These are phyloP conservation scores for Inga laurina DNA, from an alignment of 306 rosid genomes.

Conservation along the genomic window DNA sequence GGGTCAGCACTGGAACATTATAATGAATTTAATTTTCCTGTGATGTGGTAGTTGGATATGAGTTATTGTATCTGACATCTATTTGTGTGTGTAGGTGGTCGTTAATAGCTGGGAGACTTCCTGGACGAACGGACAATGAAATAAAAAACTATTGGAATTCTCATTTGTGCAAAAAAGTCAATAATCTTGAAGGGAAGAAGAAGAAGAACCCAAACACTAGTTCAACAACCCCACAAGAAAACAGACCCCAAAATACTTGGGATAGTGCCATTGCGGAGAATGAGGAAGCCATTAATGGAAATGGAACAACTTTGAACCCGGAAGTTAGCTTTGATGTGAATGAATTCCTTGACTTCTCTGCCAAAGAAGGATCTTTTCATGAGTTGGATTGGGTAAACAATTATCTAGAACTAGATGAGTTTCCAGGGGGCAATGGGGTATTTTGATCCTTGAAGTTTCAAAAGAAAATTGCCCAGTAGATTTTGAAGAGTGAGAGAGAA, in stretches of 20 bases:
- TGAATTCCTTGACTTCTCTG: constrained; percentile 52
- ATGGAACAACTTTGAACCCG: constrained; percentile 4
- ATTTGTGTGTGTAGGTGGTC: constrained; percentile 57
- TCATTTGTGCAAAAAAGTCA: constrained; percentile 64
- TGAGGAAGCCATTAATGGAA: constrained; percentile 2
- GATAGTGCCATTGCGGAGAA: constrained; percentile 17
- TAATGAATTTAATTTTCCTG: not conserved
- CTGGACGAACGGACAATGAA: constrained; percentile 76
- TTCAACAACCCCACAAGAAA: constrained; percentile 28
- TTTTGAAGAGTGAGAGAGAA: not conserved
- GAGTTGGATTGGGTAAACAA: constrained; percentile 61
- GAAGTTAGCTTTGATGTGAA: constrained; percentile 47
- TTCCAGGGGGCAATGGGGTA: constrained; percentile 1
- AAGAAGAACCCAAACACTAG: constrained; percentile 20
- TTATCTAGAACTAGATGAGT: constrained; percentile 48
- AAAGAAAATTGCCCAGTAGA: not conserved
- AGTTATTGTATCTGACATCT: not conserved
- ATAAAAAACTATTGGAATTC: constrained; percentile 78
- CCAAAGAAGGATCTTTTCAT: constrained; percentile 34
- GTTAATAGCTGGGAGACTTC: constrained; percentile 73
- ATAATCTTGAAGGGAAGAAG: constrained; percentile 23
- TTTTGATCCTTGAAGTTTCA: not conserved
- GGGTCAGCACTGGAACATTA: not conserved
- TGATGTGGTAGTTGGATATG: not conserved
- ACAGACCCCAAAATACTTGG: not conserved